phyloP scores from a whole-genome alignment of 139 green algal genomes.

The Chlamydomonas applanata region DNA sequence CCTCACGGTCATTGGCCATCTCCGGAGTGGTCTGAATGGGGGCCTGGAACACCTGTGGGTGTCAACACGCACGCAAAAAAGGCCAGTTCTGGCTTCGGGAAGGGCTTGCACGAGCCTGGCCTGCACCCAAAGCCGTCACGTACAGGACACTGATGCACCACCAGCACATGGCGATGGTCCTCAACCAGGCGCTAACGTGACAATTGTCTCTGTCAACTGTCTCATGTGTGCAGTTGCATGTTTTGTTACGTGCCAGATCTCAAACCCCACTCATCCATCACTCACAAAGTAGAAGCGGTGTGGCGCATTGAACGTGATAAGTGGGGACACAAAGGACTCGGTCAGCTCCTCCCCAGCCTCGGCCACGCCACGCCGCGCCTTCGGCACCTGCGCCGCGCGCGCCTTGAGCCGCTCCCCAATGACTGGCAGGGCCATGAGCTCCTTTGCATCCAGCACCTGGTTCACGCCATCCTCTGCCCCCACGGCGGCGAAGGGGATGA shows the following conservation, averaged over 20 bases:
- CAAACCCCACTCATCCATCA: too few species aligned
- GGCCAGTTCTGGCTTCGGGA: too few species aligned
- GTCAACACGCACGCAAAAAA: too few species aligned
- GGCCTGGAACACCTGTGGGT: slow-evolving; percentile 64
- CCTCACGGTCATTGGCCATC: slow-evolving; percentile 50
- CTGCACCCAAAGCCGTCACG: too few species aligned
- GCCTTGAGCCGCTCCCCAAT: slow-evolving; percentile 51
- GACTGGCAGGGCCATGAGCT: slow-evolving; percentile 61
- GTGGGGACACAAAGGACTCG: slow-evolving; percentile 45
- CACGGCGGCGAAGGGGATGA: slow-evolving; percentile 90
- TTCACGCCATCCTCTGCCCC: slow-evolving; percentile 41
- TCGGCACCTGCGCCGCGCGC: background rate
- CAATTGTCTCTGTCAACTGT: too few species aligned
- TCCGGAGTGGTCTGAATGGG: slow-evolving; percentile 65
- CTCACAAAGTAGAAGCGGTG: slow-evolving; percentile 84
- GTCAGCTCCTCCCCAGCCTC: slow-evolving; percentile 32
- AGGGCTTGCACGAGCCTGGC: too few species aligned
- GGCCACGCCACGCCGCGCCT: slow-evolving; percentile 45
- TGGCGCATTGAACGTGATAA: slow-evolving; percentile 51
- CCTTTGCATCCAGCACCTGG: slow-evolving; percentile 28
- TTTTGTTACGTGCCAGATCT: too few species aligned
- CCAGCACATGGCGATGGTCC: too few species aligned
- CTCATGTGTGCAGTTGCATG: too few species aligned
- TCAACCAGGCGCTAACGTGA: too few species aligned
- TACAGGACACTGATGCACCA: too few species aligned